Evolutionary conservation across 1,284 basidiomycete species (phyloP).

Genomic region (Cryptococcus amylolentus): DNA sequence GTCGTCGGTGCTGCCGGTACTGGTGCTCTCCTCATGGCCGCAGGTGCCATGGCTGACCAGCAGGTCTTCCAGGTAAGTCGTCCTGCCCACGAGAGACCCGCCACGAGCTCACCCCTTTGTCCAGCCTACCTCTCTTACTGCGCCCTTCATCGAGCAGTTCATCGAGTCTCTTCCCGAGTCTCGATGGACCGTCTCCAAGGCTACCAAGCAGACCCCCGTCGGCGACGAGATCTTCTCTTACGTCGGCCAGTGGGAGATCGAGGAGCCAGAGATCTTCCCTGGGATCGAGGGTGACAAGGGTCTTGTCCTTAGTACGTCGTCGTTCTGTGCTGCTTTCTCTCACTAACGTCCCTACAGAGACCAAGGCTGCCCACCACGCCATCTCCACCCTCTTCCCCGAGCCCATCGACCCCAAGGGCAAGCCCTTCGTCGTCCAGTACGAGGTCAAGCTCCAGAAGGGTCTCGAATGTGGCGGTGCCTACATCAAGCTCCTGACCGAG

Average conservation of each 20-base stretch:
- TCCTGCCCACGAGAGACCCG: too few relatives aligned
- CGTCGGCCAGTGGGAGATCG: conserved; percentile 95
- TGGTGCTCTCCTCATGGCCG: conserved; percentile 40
- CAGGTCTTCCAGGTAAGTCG: conserved; percentile 37
- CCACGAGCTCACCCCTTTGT: neutral
- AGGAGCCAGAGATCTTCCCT: conserved; percentile 73
- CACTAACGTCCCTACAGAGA: conserved; percentile 30
- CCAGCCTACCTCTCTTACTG: conserved; percentile 76
- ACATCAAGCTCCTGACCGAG: conserved; percentile 84
- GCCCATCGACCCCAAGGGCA: conserved; percentile 71
- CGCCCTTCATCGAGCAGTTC: conserved; percentile 98
- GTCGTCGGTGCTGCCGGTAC: conserved; percentile 43
- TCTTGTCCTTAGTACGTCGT: conserved; percentile 67
- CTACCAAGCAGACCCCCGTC: conserved; percentile 93
- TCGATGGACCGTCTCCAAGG: conserved; percentile 94
- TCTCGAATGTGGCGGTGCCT: conserved; percentile 98
- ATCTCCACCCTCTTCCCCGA: conserved; percentile 86
- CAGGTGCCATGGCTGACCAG: conserved; percentile 32
- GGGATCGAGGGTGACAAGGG: conserved; percentile 75
- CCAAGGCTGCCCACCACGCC: conserved; percentile 65
- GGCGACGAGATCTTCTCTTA: conserved; percentile 93
- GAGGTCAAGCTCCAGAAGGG: conserved; percentile 99
- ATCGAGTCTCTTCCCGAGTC: conserved; percentile 65
- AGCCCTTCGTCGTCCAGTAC: conserved; percentile 95
- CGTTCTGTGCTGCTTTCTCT: neutral